Evolutionary conservation across 768 basidiomycete species (phyloP).

Genomic region (Chiua virens): DNA sequence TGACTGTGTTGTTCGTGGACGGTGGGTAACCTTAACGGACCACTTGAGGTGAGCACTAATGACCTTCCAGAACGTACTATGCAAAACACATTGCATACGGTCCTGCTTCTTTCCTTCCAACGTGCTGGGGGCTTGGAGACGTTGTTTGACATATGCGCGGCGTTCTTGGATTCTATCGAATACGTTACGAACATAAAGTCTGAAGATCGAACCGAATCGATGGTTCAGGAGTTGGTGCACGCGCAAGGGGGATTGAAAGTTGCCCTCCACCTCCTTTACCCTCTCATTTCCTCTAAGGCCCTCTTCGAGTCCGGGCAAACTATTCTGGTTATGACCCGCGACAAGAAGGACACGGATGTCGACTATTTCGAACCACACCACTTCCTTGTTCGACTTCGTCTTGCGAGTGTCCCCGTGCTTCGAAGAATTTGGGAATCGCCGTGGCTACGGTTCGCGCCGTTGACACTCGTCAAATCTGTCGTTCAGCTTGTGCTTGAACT

Average conservation of each 20-base stretch:
- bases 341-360: conserved; percentile 74
- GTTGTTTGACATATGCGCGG: conserved; percentile 56
- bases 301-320: conserved; percentile 89
- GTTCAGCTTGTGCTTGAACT: conserved; percentile 80
- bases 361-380: conserved; percentile 85
- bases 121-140: conserved; percentile 68
- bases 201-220: conserved; percentile 56
- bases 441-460: conserved; percentile 79
- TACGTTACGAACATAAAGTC: conserved; percentile 46
- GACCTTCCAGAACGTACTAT: conserved; percentile 64
- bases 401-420: conserved; percentile 65
- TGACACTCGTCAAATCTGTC: conserved; percentile 71
- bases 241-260: conserved; percentile 83
- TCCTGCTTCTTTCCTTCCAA: conserved; percentile 75
- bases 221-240: conserved; percentile 67
- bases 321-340: conserved; percentile 62
- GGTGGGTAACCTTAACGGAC: conserved; percentile 36
- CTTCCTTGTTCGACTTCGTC: conserved; percentile 80
- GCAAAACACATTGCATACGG: conserved; percentile 76
- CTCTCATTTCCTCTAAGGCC: conserved; percentile 76
- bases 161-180: conserved; percentile 59
- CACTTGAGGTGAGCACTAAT: conserved; percentile 1
- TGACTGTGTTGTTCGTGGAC: conserved; percentile 55
- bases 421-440: conserved; percentile 74
- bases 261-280: conserved; percentile 71